phyloP scores from a whole-genome alignment of 352 stramenopile genomes.

The Phytopythium mirpurense region DNA sequence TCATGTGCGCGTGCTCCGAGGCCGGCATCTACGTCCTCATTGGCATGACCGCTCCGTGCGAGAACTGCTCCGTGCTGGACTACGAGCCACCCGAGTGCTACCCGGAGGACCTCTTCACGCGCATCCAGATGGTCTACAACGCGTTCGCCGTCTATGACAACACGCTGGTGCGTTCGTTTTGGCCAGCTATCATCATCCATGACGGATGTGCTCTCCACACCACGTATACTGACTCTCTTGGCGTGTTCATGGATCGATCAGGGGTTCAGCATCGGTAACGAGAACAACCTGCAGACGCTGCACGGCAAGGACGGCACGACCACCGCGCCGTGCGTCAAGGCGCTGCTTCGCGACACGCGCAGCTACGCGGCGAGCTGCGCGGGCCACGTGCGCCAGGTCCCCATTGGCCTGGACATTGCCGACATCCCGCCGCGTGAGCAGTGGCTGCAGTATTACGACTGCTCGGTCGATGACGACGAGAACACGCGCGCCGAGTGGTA shows the following conservation, averaged over 20 bases:
- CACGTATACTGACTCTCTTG: background rate
- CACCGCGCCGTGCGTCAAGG: conserved; percentile 65
- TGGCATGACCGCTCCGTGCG: conserved; percentile 53
- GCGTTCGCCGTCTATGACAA: conserved; percentile 74
- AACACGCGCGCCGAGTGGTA: conserved; percentile 45
- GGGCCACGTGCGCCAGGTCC: conserved; percentile 40
- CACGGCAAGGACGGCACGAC: conserved; percentile 28
- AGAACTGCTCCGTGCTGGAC: conserved; percentile 48
- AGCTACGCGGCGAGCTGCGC: conserved; percentile 43
- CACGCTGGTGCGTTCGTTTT: conserved; percentile 19
- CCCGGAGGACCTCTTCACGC: conserved; percentile 39
- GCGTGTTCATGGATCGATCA: background rate
- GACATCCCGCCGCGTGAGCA: conserved; percentile 54
- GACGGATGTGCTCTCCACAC: too few species aligned
- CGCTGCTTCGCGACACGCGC: conserved; percentile 54
- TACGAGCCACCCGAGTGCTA: conserved; percentile 41
- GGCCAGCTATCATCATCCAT: too few species aligned
- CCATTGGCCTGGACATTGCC: conserved; percentile 68
- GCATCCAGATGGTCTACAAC: conserved; percentile 64
- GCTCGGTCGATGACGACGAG: conserved; percentile 31
- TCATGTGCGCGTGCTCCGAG: conserved; percentile 69
- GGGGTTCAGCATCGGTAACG: conserved; percentile 62
- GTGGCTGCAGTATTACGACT: conserved; percentile 79
- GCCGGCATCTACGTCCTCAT: conserved; percentile 71
- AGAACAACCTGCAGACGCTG: conserved; percentile 55